Percentiles rank a stretch among this genome's conserved stretches.
These are phyloP conservation scores for Astrothelium macrocarpum DNA, from an alignment of 495 filamentous ascomycete genomes.

Conservation along the genomic window DNA sequence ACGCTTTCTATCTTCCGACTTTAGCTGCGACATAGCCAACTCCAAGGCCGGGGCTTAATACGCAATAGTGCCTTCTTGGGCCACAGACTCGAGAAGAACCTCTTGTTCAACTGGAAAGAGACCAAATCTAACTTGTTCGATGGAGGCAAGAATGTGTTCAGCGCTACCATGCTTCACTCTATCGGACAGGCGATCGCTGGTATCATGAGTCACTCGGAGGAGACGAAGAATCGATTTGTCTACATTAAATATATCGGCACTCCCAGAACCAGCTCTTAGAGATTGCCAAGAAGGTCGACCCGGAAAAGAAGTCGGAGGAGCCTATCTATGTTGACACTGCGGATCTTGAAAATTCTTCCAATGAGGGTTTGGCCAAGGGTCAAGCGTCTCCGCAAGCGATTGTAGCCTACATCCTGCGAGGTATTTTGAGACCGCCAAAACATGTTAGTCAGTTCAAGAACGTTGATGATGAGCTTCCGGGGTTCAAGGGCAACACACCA, in stretches of 20 bases:
- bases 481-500: not conserved
- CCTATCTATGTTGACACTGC: not conserved
- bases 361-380: not conserved
- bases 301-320: not conserved
- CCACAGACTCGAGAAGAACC: not conserved
- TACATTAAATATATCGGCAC: conserved; percentile 35
- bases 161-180: not conserved
- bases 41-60: conserved; percentile 28
- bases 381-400: not conserved
- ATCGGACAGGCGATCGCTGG: not conserved
- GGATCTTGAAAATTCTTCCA: not conserved
- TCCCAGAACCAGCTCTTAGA: not conserved
- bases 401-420: not conserved
- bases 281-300: not conserved
- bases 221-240: conserved; percentile 39
- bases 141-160: not conserved
- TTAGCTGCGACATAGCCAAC: conserved; percentile 27
- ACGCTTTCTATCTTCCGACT: conserved; percentile 32
- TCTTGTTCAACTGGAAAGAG: not conserved
- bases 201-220: conserved; percentile 27
- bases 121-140: not conserved
- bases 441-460: not conserved
- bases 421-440: not conserved
- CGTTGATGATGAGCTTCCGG: not conserved
- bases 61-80: not conserved